Base-by-base conservation (phyloP, 2,329 filamentous ascomycete species). In the Nannizzia gypsea region DNA sequence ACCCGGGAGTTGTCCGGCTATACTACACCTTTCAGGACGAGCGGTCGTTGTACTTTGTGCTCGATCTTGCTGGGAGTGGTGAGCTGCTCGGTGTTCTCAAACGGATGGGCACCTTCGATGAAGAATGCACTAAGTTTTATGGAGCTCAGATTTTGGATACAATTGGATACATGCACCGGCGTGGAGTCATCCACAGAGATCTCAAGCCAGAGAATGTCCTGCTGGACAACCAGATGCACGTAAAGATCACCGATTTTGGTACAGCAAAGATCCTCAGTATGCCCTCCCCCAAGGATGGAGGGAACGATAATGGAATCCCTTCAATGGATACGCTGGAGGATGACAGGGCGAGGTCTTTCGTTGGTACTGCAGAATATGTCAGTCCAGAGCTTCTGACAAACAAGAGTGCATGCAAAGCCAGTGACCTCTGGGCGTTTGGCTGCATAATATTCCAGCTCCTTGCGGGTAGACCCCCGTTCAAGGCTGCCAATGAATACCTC, bases 21-120 rank as follows among this genome's bases (percentile, higher is more conserved):
- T 99, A 97, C 74, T 99, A 99, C 74, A 99, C 93, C 1, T 99
- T 99, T 70, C 93, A 99, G 72, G 93, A 99, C 73, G 92, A 97
- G 71, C 83, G 88, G 22, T 97, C 91, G 2, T 79, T 99, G 2
- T 99, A 99, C 76, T 99, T 97, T 71, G 93, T 99, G 24, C 80
- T 99, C 64, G 93, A 99, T 71, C 78, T 97, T 59, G 95, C 92
- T 67, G 90, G 87, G 68, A 90, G 90, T 34, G 93, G 93, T 61
- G 93, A 99, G 74, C 80, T 99, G 17, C 77, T 99, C 3, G 91
- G 90, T 9, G 90, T 96, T 5, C 74, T 99, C 66, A 99, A 99
- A 75, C 92, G 92, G 73, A 91, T 93, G 68, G 86, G 88, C 11
- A 95, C 90, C 0, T 99, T 99, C 69, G 90, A 99, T 68, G 82